These are phyloP conservation scores for Epichloe uncinata DNA, from an alignment of 2,329 filamentous ascomycete genomes.

Conservation along the genomic window DNA sequence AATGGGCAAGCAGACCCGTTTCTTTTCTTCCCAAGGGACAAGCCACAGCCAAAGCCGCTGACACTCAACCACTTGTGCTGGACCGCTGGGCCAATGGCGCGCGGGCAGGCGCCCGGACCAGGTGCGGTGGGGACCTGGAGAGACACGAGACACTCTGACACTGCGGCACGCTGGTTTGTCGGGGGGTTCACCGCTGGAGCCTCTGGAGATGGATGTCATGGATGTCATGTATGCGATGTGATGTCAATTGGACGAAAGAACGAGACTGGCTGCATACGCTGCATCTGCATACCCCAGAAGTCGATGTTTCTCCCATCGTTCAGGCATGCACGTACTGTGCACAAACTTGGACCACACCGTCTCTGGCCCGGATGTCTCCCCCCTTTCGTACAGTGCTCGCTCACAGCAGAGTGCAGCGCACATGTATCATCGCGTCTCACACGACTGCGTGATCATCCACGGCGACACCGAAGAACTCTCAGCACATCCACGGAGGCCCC, in stretches of 20 bases:
- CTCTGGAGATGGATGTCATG: too few species aligned
- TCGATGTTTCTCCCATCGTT: not conserved
- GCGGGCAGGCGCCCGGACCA: too few species aligned
- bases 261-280: too few species aligned
- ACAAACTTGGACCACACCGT: not conserved
- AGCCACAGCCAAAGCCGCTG: too few species aligned
- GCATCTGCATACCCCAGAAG: not conserved
- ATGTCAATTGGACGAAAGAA: too few species aligned
- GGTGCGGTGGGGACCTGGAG: not conserved
- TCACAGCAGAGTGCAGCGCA: not conserved
- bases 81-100: too few species aligned
- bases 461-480: slow-evolving; percentile 1
- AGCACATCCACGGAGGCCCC: not conserved
- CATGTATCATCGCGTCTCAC: not conserved
- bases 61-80: too few species aligned
- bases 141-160: not conserved
- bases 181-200: not conserved
- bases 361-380: not conserved
- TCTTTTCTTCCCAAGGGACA: not conserved
- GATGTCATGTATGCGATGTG: too few species aligned
- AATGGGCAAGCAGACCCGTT: not conserved
- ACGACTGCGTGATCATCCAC: not conserved
- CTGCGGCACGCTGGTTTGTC: not conserved
- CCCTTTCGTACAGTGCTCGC: not conserved
- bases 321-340: not conserved